These are phyloP conservation scores for Bipolaris gigantea DNA, from an alignment of 2,329 filamentous ascomycete genomes.

Conservation along the genomic window DNA sequence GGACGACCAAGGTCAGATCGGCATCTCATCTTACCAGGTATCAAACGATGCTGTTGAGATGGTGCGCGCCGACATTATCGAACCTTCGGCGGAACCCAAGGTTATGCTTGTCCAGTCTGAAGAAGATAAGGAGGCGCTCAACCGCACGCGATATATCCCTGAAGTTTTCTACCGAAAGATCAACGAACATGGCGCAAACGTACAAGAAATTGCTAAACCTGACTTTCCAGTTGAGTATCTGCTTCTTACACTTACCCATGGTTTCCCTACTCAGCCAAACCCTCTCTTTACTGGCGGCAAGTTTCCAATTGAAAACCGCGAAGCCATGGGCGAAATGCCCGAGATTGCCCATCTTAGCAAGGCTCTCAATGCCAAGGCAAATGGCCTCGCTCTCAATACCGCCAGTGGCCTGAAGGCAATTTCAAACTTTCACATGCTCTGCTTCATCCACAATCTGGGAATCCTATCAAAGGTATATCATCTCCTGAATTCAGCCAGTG, in stretches of 20 bases:
- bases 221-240: slow-evolving; percentile 96
- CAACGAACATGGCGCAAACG: slow-evolving; percentile 95
- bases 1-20: slow-evolving; percentile 84
- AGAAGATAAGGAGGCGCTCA: slow-evolving; percentile 74
- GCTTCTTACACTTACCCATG: slow-evolving; percentile 92
- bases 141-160: slow-evolving; percentile 83
- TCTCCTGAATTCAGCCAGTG: background rate
- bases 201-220: slow-evolving; percentile 96
- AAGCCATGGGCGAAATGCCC: slow-evolving; percentile 82
- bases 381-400: slow-evolving; percentile 58
- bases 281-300: slow-evolving; percentile 72
- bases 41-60: slow-evolving; percentile 97
- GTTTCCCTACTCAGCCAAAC: slow-evolving; percentile 80
- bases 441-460: slow-evolving; percentile 77
- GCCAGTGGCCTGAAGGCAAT: slow-evolving; percentile 67
- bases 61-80: slow-evolving; percentile 91
- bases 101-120: slow-evolving; percentile 95
- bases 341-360: slow-evolving; percentile 70
- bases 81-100: slow-evolving; percentile 88
- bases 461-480: slow-evolving; percentile 76
- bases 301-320: slow-evolving; percentile 91
- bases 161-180: slow-evolving; percentile 95
- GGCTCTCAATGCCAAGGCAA: slow-evolving; percentile 64
- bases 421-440: slow-evolving; percentile 94
- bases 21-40: slow-evolving; percentile 89